Evolutionary conservation across 257 asterid species (phyloP).

Genomic region (Solanum gracilifrons): DNA sequence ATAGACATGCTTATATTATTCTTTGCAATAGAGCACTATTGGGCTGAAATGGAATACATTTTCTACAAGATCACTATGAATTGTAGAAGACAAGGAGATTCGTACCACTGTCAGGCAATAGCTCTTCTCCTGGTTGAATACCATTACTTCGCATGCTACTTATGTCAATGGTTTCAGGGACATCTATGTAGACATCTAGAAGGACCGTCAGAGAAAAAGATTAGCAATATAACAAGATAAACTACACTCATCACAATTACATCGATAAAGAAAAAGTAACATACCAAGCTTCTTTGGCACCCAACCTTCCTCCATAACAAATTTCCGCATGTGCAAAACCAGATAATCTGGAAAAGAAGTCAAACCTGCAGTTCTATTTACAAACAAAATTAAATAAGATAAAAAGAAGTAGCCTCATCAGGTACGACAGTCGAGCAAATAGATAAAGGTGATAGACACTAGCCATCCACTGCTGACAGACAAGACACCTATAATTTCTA

Average conservation of each 20-base stretch:
- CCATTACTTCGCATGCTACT: conserved; percentile 90
- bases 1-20: neutral
- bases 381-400: neutral
- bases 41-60: neutral
- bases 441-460: neutral
- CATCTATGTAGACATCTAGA: conserved; percentile 86
- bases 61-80: neutral
- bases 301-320: conserved; percentile 92
- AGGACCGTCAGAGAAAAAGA: conserved; percentile 3
- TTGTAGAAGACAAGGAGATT: neutral
- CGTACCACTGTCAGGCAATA: conserved; percentile 72
- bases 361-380: conserved; percentile 78
- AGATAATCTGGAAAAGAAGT: conserved; percentile 90
- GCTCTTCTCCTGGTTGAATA: conserved; percentile 87
- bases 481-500: neutral
- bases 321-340: conserved; percentile 94
- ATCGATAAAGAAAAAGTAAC: neutral
- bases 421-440: neutral
- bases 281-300: conserved; percentile 93
- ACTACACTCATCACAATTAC: neutral
- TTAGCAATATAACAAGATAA: neutral
- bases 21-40: neutral
- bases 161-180: conserved; percentile 83
- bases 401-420: neutral
- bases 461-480: neutral